These are phyloP conservation scores for Lactarius pseudohatsudake DNA, from an alignment of 768 basidiomycete species.

Conservation along the genomic window DNA sequence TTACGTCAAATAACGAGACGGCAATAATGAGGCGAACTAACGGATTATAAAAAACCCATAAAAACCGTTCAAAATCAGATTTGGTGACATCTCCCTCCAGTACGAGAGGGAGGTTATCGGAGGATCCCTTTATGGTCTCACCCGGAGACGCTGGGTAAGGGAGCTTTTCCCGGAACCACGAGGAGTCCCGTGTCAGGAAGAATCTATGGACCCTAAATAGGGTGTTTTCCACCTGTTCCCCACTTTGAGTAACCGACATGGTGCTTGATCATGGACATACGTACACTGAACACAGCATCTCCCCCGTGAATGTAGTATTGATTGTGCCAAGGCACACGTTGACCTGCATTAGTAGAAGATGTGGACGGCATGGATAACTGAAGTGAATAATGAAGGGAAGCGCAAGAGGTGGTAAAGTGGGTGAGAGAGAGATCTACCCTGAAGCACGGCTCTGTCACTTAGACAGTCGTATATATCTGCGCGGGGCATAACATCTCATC, in stretches of 20 bases:
- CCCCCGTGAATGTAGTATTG: constrained; percentile 54
- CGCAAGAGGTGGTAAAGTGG: not conserved
- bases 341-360: not conserved
- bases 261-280: constrained; percentile 17
- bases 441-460: not conserved
- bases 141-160: constrained; percentile 27
- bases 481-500: not conserved
- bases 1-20: not conserved
- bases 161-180: constrained; percentile 33
- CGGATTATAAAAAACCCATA: constrained; percentile 39
- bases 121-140: constrained; percentile 31
- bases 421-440: too few species aligned
- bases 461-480: constrained; percentile 22
- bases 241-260: not conserved
- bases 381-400: not conserved
- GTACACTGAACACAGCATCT: constrained; percentile 43
- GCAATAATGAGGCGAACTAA: constrained; percentile 23
- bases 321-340: constrained; percentile 30
- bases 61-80: constrained; percentile 34
- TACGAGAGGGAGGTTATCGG: constrained; percentile 34
- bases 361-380: not conserved
- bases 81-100: constrained; percentile 31
- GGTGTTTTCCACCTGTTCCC: constrained; percentile 15
- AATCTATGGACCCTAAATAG: constrained; percentile 29
- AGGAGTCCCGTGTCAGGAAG: constrained; percentile 36